Conservation (phyloP, 2,329 filamentous ascomycete genomes). For the Pyrenophora seminiperda region DNA sequence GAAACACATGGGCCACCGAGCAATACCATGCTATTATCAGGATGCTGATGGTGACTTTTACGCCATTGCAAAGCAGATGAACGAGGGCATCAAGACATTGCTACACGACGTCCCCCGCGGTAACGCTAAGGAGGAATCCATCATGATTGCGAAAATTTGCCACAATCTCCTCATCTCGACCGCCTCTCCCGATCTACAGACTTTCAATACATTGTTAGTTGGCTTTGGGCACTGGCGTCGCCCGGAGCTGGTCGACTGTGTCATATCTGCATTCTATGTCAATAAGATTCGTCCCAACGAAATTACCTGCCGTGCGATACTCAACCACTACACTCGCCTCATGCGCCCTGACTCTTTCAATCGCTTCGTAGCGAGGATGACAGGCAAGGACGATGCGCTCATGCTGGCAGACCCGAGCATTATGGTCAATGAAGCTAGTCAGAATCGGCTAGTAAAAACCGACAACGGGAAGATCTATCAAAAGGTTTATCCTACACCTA, state of each 20-base stretch:
- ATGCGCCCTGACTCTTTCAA: conserved; percentile 42
- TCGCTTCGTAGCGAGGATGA: conserved; percentile 50
- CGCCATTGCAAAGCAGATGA: conserved; percentile 36
- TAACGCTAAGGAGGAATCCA: conserved; percentile 18
- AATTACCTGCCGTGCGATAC: conserved; percentile 48
- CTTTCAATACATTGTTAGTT: conserved; percentile 73
- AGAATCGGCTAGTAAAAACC: conserved; percentile 33
- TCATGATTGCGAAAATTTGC: conserved; percentile 49
- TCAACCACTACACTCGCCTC: conserved; percentile 46
- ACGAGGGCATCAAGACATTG: conserved; percentile 34
- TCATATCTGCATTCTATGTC: conserved; percentile 41
- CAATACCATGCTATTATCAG: conserved; percentile 45
- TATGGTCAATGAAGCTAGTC: conserved; percentile 41
- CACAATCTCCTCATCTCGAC: conserved; percentile 70
- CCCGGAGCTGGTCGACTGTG: conserved; percentile 30
- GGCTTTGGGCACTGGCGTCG: conserved; percentile 56
- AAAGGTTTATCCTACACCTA: conserved; percentile 51
- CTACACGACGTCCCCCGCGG: conserved; percentile 22
- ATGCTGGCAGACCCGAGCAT: conserved; percentile 50
- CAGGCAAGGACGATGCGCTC: conserved; percentile 47
- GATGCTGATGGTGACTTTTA: conserved; percentile 47
- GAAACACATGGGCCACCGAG: conserved; percentile 13
- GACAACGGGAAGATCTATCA: conserved; percentile 47
- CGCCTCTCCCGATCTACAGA: conserved; percentile 68
- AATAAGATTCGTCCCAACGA: conserved; percentile 55